Base-by-base conservation (phyloP, 108 stramenopile genomes). In the Nitzschia sp. region DNA sequence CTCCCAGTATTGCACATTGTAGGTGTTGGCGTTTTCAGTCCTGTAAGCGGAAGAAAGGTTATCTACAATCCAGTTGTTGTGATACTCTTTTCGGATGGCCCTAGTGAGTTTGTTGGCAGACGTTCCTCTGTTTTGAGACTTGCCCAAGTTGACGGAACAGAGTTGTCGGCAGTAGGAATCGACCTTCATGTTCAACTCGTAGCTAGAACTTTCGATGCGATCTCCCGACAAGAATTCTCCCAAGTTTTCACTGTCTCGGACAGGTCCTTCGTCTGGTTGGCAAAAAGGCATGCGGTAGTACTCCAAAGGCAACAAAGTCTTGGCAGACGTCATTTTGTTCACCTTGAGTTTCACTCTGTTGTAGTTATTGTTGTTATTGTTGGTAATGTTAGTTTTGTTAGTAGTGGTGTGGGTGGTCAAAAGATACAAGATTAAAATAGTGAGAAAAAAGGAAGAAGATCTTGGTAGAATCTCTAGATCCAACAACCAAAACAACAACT, bases 41-140 rank as follows among this genome's bases (percentile, higher is more conserved):
- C 82, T 86, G 38, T 73, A 75, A 11, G 95, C 97, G 9, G 95
- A 88, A 20, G 96, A 91, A 8, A 99, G 83, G 79, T 97, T 97
- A 78, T 97, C 97, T 17, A 99, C 94, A 46, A 98, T 98, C 98
- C 96, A 97, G 76, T 99, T 96, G 70, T 95, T 92, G 77, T 92
- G 92, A 73, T 99, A 99, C 26, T 95, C 78, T 64, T 94, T 83
- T 10, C 92, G 91, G 70, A 98, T 97, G 71, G 92, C 93, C 61
- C 83, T 77, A 22, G 89, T 86, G 62, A 97, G 80, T 71, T 92
- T 89, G 65, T 86, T 84, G 63, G 86, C 84, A 20, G 64, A 68
- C 10, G 88, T 82, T 14, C 90, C 90, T 50, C 73, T 66, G 38
- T 74, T 69, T 51, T 92, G 88, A 14, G 64, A 83, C 24, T 84